Evolutionary conservation across 768 basidiomycete genomes (phyloP).

Genomic region (Serpula lacrymans): DNA sequence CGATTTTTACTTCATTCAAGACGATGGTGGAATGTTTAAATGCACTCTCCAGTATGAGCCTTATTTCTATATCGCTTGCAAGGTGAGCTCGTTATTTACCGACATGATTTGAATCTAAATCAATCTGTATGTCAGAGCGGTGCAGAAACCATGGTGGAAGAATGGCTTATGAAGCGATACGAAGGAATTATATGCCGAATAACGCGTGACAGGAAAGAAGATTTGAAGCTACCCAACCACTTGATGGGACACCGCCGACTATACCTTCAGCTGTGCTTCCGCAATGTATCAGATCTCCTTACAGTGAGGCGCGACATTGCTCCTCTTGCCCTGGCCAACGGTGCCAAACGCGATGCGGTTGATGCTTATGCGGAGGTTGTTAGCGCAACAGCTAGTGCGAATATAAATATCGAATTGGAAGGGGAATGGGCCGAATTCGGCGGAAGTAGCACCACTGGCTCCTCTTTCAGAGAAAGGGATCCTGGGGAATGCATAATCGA

Average conservation of each 20-base stretch:
- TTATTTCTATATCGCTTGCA: conserved; percentile 91
- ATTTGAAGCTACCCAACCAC: conserved; percentile 93
- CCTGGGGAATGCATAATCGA: conserved; percentile 94
- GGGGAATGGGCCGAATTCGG: conserved; percentile 55
- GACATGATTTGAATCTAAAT: conserved; percentile 4
- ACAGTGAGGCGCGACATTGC: conserved; percentile 83
- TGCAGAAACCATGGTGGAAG: conserved; percentile 86
- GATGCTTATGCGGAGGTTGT: conserved; percentile 98
- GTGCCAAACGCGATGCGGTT: conserved; percentile 89
- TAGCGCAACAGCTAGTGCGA: conserved; percentile 65
- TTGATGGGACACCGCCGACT: conserved; percentile 91
- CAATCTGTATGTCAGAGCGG: no score
- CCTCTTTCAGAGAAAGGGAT: conserved; percentile 58
- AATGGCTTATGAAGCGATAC: conserved; percentile 92
- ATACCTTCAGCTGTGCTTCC: conserved; percentile 85
- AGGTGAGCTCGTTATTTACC: conserved; percentile 48
- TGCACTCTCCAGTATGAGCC: conserved; percentile 90
- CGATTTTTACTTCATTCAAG: conserved; percentile 96
- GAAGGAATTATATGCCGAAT: conserved; percentile 84
- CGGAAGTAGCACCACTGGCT: conserved; percentile 32
- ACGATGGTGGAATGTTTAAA: conserved; percentile 96
- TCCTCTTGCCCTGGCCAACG: conserved; percentile 86
- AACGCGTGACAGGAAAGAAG: conserved; percentile 83
- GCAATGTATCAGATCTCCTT: conserved; percentile 91
- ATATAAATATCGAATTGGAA: conserved; percentile 67